Conservation (phyloP, 208 protist species). For the Strigomonas culicis region DNA sequence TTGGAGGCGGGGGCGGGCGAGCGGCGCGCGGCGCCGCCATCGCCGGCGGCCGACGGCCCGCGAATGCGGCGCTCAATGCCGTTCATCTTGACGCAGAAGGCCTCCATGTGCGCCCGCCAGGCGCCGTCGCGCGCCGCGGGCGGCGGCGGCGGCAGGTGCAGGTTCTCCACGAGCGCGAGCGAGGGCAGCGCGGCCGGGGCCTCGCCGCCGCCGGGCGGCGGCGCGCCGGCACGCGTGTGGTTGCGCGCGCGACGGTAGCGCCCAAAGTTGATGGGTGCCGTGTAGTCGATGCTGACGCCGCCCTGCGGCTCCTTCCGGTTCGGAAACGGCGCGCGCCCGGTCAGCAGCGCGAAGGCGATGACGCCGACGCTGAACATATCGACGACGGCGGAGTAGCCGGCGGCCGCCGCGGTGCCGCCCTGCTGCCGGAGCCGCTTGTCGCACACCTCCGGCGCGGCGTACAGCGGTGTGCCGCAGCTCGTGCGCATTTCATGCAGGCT, state of each 20-base stretch:
- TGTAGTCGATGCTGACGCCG: conserved; percentile 15
- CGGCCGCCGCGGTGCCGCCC: not conserved
- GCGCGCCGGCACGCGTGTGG: not conserved
- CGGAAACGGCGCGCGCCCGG: conserved; percentile 43
- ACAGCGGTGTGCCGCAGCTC: conserved; percentile 67
- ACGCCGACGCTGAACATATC: conserved; percentile 73
- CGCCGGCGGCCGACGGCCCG: too few relatives aligned
- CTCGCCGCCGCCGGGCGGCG: not conserved
- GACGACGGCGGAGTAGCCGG: conserved; percentile 60
- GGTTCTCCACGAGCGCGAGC: conserved; percentile 8
- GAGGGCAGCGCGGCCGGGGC: not conserved
- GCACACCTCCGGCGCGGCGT: conserved; percentile 62
- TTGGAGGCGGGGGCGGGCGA: too few relatives aligned
- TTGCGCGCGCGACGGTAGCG: conserved; percentile 8
- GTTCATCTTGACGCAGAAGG: not conserved
- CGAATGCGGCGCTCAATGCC: not conserved
- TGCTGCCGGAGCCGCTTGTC: conserved; percentile 26
- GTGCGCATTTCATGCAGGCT: conserved; percentile 44
- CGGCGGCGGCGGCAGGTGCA: conserved; percentile 2
- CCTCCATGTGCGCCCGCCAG: not conserved
- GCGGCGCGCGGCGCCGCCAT: too few relatives aligned
- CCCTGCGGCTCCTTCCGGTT: not conserved
- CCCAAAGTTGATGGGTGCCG: conserved; percentile 17
- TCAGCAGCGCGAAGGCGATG: conserved; percentile 51
- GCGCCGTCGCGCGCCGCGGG: too few relatives aligned